Evolutionary conservation across 2,329 filamentous ascomycete species (phyloP), one percentile per base, ranked within the genome.

Genomic region (Diaporthe sp.): DNA sequence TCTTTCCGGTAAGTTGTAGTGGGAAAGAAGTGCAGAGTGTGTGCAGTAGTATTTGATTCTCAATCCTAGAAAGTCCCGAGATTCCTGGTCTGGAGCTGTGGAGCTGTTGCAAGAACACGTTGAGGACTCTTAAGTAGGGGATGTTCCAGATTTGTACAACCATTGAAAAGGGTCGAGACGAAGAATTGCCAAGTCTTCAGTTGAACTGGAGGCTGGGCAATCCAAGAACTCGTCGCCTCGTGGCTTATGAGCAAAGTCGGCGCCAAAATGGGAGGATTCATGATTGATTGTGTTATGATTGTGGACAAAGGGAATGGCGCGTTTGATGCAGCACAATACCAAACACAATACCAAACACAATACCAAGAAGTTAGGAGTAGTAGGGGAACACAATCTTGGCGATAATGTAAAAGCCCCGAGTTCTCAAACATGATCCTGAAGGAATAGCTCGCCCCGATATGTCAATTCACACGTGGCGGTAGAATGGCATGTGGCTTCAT

Each of bases 391-490:
- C 1, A 22, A 30, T 47, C 27, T 22, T 27, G 22, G 47, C n/a
- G 19, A 22, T 19, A 37, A 58, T 37, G 27, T 4, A 50, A 44
- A 44, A 22, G n/a, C 7, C 30, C n/a, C 10, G 44, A 55, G 4
- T 39, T 17, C 30, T 71, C 17, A 7, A 30, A 7, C 55, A n/a
- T 42, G 25, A 15, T 12, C 19, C 15, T 30, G 32, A 6, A 35
- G 30, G 37, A 27, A 12, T 27, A n/a, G 17, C 10, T 37, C 17
- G 17, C 7, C 44, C 15, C 15, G 32, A 63, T 32, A 39, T 51
- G 37, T 75, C 72, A 66, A 47, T 68, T 55, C 59, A 30, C 42
- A 7, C 32, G 69, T 70, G 75, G 71, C 51, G 58, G 61, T 30
- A 39, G 47, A 73, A 42, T 39, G 30, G 22, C 53, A 44, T 63